These are phyloP conservation scores for Leccinum laetum DNA, from an alignment of 1,284 basidiomycete species.

Conservation along the genomic window DNA sequence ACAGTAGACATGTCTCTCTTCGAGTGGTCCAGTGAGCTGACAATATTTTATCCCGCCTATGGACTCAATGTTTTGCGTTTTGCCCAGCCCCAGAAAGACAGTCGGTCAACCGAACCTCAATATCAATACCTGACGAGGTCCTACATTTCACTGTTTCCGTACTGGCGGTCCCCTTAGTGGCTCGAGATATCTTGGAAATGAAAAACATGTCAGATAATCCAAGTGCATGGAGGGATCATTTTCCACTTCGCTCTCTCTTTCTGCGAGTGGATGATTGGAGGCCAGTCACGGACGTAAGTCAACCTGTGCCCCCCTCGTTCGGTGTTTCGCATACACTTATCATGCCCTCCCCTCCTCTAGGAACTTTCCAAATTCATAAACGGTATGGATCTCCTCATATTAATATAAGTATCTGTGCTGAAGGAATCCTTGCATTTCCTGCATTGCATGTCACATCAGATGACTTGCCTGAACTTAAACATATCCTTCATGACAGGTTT, in stretches of 20 bases:
- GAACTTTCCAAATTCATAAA: too few species aligned
- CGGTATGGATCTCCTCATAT: too few species aligned
- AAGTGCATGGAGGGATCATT: neutral
- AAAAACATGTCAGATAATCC: neutral
- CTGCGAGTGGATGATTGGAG: neutral
- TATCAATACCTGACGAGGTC: too few species aligned
- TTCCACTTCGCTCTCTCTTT: neutral
- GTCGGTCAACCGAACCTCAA: too few species aligned
- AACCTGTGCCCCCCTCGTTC: too few species aligned
- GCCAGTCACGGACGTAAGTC: neutral
- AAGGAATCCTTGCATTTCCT: neutral
- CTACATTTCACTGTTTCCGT: neutral
- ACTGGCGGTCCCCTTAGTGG: neutral
- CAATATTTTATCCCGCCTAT: too few species aligned
- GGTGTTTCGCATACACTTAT: too few species aligned
- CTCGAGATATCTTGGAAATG: neutral
- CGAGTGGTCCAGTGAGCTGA: too few species aligned
- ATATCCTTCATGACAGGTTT: neutral
- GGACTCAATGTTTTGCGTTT: too few species aligned
- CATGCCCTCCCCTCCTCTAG: too few species aligned
- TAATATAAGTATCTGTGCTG: neutral
- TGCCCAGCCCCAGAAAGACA: too few species aligned
- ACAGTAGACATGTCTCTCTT: too few species aligned
- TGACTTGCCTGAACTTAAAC: neutral
- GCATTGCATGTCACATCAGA: neutral